Conservation (phyloP, 2,329 filamentous ascomycete species). For the Fusarium mangiferae region DNA sequence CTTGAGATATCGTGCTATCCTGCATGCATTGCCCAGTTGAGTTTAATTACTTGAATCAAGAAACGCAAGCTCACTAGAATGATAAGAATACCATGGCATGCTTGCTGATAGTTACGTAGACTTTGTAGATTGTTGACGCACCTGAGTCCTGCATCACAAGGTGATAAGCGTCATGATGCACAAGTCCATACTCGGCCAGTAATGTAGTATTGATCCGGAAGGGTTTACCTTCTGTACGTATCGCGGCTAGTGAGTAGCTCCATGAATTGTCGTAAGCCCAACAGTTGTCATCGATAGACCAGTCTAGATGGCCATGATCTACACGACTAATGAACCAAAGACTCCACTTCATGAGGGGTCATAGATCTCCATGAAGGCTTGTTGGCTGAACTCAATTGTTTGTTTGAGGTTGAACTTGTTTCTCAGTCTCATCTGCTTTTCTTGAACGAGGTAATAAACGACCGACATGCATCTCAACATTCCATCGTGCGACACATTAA, state of each 20-base stretch:
- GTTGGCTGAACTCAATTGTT: slow-evolving; percentile 1
- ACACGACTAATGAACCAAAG: not conserved
- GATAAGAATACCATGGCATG: not conserved
- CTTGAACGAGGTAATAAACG: slow-evolving; percentile 7
- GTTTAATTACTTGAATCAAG: not conserved
- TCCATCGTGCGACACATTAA: not conserved
- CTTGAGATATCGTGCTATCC: not conserved
- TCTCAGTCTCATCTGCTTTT: not conserved
- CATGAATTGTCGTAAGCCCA: not conserved
- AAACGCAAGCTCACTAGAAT: not conserved
- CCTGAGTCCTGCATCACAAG: not conserved
- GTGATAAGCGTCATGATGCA: not conserved
- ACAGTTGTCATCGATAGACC: not conserved
- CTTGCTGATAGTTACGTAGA: not conserved
- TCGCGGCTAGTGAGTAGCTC: not conserved
- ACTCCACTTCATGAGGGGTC: not conserved
- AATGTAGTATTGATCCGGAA: not conserved
- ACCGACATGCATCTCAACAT: not conserved
- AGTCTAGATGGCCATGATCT: slow-evolving; percentile 12
- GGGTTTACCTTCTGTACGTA: not conserved
- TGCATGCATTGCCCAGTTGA: not conserved
- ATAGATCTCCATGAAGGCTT: not conserved
- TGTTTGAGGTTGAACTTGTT: not conserved
- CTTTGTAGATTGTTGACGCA: not conserved
- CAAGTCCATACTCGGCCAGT: not conserved